Conservation (phyloP, 106 monocot species). For the Phalaenopsis equestris region DNA sequence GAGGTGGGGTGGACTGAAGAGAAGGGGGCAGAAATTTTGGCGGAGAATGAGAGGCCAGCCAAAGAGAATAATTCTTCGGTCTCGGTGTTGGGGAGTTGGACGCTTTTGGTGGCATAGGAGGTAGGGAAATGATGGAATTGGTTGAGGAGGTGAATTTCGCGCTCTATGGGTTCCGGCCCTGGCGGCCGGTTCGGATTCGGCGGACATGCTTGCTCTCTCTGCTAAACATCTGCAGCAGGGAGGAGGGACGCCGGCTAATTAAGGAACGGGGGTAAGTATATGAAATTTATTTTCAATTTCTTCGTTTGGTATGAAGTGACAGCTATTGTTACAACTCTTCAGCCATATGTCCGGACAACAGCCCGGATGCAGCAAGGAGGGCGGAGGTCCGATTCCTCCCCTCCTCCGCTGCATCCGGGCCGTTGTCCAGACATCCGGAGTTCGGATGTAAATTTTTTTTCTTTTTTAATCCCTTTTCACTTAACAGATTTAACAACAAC, state of each 20-base stretch:
- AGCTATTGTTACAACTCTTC: too few relatives aligned
- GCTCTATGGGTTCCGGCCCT: constrained; percentile 62
- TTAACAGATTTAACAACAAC: not conserved
- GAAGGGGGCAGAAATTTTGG: constrained; percentile 5
- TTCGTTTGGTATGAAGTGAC: not conserved
- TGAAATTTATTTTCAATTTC: not conserved
- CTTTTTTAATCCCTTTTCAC: not conserved
- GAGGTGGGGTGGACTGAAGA: not conserved
- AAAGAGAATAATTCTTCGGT: not conserved
- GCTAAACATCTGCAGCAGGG: constrained; percentile 44
- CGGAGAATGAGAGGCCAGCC: constrained; percentile 2
- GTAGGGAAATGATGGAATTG: constrained; percentile 97
- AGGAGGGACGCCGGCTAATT: constrained; percentile 62
- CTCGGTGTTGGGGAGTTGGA: constrained; percentile 27
- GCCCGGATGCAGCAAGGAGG: too few relatives aligned
- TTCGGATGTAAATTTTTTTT: not conserved
- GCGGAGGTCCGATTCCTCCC: too few relatives aligned
- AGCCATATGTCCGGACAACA: too few relatives aligned
- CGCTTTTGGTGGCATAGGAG: constrained; percentile 85
- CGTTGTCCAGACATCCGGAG: too few relatives aligned
- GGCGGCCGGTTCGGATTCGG: constrained; percentile 53
- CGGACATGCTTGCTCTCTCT: constrained; percentile 63
- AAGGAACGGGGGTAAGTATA: constrained; percentile 68
- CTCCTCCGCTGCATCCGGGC: too few relatives aligned
- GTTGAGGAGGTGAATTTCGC: constrained; percentile 92